These are phyloP conservation scores for Leccinellum luteum DNA, from an alignment of 768 basidiomycete genomes.

Conservation along the genomic window DNA sequence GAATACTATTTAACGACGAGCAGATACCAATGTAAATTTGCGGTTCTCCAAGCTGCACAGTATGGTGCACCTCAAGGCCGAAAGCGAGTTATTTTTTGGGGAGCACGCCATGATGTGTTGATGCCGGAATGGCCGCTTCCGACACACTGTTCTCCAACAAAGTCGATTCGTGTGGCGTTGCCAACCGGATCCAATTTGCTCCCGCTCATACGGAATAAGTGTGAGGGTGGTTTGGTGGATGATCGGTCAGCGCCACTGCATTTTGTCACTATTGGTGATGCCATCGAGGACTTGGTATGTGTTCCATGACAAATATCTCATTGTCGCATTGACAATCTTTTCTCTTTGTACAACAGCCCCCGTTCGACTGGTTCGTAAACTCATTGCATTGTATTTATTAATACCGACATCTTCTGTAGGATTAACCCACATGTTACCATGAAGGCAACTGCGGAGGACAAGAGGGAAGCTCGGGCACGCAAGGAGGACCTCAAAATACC, in stretches of 20 bases:
- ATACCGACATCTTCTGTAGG: constrained; percentile 36
- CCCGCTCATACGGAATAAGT: constrained; percentile 44
- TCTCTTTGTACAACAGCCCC: constrained; percentile 39
- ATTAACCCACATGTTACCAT: constrained; percentile 51
- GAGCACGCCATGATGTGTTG: constrained; percentile 52
- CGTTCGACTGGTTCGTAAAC: constrained; percentile 61
- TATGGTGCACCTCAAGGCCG: constrained; percentile 75
- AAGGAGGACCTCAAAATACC: constrained; percentile 39
- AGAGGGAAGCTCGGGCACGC: constrained; percentile 35
- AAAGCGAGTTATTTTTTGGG: constrained; percentile 65
- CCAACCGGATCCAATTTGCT: constrained; percentile 42
- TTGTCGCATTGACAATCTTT: constrained; percentile 3
- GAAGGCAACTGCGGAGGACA: constrained; percentile 34
- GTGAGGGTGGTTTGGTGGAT: constrained; percentile 24
- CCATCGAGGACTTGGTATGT: constrained; percentile 68
- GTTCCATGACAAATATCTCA: constrained; percentile 1
- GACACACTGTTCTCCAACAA: constrained; percentile 47
- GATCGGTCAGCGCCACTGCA: constrained; percentile 58
- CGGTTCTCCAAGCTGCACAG: constrained; percentile 64
- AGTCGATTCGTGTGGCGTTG: constrained; percentile 36
- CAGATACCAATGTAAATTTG: constrained; percentile 62
- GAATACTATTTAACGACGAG: neutral
- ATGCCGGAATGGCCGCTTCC: constrained; percentile 67
- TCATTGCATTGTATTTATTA: neutral
- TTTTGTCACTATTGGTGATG: constrained; percentile 59